A percentile compares a stretch with the other conserved stretches of the same genome.
These are phyloP conservation scores for Pinus albicaulis DNA, from an alignment of 75 land plant species.

Conservation along the genomic window DNA sequence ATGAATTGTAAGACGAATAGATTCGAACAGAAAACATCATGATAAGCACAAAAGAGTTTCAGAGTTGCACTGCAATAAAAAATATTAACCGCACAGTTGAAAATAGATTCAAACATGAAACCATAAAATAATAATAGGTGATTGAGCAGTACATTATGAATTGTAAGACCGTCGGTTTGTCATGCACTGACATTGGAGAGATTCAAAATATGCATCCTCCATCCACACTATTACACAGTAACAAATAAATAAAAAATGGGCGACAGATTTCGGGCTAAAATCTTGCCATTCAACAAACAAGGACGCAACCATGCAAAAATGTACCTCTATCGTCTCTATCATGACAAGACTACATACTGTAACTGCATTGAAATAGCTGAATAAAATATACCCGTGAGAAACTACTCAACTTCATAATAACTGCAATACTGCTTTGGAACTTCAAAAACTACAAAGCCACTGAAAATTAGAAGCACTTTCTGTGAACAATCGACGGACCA, in stretches of 20 bases:
- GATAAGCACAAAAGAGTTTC: neutral
- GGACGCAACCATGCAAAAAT: neutral
- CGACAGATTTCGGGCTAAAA: conserved; percentile 5
- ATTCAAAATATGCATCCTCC: conserved; percentile 8
- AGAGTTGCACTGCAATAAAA: neutral
- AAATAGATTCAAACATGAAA: neutral
- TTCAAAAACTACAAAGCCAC: no score
- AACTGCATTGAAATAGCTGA: neutral
- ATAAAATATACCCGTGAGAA: conserved; percentile 2
- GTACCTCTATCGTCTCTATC: neutral
- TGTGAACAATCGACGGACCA: conserved; percentile 13
- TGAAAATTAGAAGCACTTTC: conserved; percentile 6
- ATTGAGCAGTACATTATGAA: neutral
- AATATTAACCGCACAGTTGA: neutral
- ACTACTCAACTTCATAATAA: neutral
- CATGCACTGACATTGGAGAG: conserved; percentile 8
- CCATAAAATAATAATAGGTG: neutral
- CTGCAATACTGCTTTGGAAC: neutral
- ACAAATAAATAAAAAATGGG: neutral
- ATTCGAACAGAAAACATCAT: no score
- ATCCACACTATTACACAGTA: conserved; percentile 2
- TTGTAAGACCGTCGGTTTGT: neutral
- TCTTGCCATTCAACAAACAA: conserved; percentile 10
- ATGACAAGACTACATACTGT: conserved; percentile 1
- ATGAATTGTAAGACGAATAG: neutral